phyloP scores from a whole-genome alignment of 208 protist genomes.

The Wallacemonas rigidus region DNA sequence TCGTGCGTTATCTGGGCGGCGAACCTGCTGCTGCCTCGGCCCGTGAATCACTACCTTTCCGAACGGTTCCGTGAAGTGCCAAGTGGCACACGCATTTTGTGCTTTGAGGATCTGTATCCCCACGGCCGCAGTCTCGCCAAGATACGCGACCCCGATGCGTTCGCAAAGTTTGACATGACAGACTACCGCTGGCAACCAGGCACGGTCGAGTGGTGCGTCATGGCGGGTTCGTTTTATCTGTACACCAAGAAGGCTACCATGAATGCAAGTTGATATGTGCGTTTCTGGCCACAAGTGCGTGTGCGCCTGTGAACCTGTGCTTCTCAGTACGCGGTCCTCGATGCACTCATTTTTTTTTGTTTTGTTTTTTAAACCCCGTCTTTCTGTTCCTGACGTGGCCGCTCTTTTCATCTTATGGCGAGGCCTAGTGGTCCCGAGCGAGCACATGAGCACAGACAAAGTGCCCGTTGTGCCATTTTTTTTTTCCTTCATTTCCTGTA shows the following conservation, averaged over 20 bases:
- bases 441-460: too few species aligned
- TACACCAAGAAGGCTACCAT: constrained; percentile 34
- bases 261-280: too few species aligned
- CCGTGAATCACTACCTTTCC: constrained; percentile 78
- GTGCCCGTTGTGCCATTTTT: background rate
- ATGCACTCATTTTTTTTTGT: constrained; percentile 11
- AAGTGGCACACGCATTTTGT: constrained; percentile 66
- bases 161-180: constrained; percentile 65
- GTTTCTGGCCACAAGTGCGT: too few species aligned
- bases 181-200: constrained; percentile 75
- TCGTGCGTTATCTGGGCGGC: constrained; percentile 73
- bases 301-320: background rate
- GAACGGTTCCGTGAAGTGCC: constrained; percentile 60
- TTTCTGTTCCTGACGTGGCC: too few species aligned
- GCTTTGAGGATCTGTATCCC: constrained; percentile 80
- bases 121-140: constrained; percentile 59
- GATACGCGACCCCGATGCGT: constrained; percentile 75
- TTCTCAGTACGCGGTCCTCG: background rate
- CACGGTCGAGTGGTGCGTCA: constrained; percentile 77
- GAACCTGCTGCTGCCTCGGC: constrained; percentile 68
- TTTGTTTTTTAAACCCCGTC: background rate
- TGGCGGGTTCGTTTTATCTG: constrained; percentile 56
- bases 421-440: too few species aligned
- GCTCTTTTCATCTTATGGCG: too few species aligned
- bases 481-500: background rate